Base-by-base conservation (phyloP, 1,284 basidiomycete species). In the Ustilago vetiveriae region DNA sequence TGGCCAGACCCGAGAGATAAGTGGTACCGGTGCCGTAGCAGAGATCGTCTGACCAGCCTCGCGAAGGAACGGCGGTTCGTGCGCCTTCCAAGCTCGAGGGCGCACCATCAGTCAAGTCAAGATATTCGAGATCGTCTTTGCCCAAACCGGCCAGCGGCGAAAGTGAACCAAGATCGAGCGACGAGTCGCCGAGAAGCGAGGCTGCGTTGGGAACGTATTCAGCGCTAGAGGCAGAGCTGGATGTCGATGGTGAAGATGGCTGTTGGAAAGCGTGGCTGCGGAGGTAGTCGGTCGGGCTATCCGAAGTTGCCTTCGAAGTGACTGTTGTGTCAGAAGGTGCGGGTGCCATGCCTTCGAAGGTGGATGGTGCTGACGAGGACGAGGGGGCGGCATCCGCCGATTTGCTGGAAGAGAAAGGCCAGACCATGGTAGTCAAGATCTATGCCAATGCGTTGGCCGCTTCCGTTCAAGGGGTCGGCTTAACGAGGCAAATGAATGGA, bases 1-100 rank as follows among this genome's bases (percentile, higher is more conserved):
- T 85, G 76, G 89, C 89, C 82, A 98, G 83, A 94, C 95, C 96
- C 81, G 91, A 88, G 53, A 98, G 89, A 88, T 98, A 98, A 85
- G 94, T 97, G 71, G 94, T 96, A 56, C 96, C 96, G 77, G 95
- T 98, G 75, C 96, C 96, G 84, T 98, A 98, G 88, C 94, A 97
- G 63, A 99, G 86, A 84, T 98, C 96, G 85, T 99, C 96, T 84
- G 92, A 92, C 94, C 94, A 99, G 59, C 96, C 95, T 83, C 96
- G 71, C 30, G 69, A 74, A n/a, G 81, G 81, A n/a, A 82, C 72
- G 39, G 78, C 75, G 27, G 78, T 80, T 41, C 78, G 72, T 17
- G 71, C 78, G 26, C 80, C 80, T 51, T 82, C 78, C 47, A 82
- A 63, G 39, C 65, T 65, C 50, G 73, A 75, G 13, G 80, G 76